These are phyloP conservation scores for Penicillium verhagenii DNA, from an alignment of 495 filamentous ascomycete genomes.

Conservation along the genomic window DNA sequence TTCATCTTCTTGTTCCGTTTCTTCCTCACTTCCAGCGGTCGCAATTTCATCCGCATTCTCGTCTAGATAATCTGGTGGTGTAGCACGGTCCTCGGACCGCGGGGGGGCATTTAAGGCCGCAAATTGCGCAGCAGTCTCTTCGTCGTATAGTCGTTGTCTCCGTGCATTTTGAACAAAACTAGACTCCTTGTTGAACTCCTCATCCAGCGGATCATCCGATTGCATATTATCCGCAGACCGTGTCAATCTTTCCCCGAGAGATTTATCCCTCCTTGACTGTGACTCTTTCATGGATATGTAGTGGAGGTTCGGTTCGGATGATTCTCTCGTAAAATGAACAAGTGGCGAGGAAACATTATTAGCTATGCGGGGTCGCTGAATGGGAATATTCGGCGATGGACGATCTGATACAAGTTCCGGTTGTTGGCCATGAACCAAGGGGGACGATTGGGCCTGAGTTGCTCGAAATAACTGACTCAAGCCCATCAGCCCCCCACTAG, in stretches of 20 bases:
- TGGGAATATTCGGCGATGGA: conserved; percentile 51
- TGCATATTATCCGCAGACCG: conserved; percentile 38
- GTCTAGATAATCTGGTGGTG: conserved; percentile 4
- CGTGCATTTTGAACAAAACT: conserved; percentile 40
- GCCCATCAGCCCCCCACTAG: conserved; percentile 44
- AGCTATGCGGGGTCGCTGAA: conserved; percentile 39
- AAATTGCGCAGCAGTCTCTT: conserved; percentile 40
- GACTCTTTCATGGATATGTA: conserved; percentile 55
- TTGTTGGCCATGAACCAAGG: conserved; percentile 38
- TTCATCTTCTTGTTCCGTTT: conserved; percentile 47
- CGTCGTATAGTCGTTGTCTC: conserved; percentile 37
- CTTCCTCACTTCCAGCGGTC: conserved; percentile 43
- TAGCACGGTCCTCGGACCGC: conserved; percentile 16
- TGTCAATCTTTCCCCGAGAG: conserved; percentile 38
- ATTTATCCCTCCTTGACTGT: conserved; percentile 37
- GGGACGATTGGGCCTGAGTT: conserved; percentile 54
- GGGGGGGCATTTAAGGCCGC: conserved; percentile 39
- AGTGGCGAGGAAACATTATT: conserved; percentile 45
- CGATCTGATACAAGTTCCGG: conserved; percentile 47
- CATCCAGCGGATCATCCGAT: conserved; percentile 43
- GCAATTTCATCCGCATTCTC: conserved; percentile 11
- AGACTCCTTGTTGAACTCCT: conserved; percentile 47
- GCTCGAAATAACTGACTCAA: conserved; percentile 52
- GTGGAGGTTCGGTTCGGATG: conserved; percentile 46
- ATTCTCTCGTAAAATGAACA: conserved; percentile 34